Conservation (phyloP, 1,284 basidiomycete genomes). For the Tilletia indica region DNA sequence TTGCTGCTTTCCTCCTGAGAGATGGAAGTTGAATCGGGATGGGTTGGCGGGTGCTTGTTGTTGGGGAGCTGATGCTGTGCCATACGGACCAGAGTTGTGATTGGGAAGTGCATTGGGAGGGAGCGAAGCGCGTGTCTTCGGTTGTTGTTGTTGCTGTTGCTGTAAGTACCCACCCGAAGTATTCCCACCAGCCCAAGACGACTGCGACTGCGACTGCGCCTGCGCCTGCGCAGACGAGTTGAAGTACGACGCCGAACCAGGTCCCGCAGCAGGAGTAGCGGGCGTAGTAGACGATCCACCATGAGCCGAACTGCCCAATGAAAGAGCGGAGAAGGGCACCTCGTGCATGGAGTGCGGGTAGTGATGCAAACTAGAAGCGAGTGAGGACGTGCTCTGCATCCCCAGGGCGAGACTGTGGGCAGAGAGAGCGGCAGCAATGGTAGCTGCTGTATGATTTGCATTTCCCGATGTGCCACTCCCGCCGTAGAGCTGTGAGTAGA, state of each 20-base stretch:
- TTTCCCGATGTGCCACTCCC: background rate
- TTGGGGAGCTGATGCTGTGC: background rate
- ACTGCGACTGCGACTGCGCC: background rate
- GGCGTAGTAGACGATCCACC: background rate
- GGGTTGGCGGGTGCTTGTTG: background rate
- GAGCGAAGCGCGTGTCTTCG: background rate
- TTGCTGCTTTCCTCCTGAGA: slow-evolving; percentile 85
- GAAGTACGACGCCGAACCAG: background rate
- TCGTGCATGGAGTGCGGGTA: slow-evolving; percentile 16
- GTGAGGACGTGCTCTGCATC: slow-evolving; percentile 1
- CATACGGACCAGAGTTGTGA: background rate
- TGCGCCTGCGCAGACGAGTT: background rate
- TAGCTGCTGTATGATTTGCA: background rate
- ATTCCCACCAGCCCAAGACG: background rate
- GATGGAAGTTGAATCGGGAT: slow-evolving; percentile 69
- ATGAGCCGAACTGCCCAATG: too few relatives aligned
- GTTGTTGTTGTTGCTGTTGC: background rate
- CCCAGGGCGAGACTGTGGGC: slow-evolving; percentile 8
- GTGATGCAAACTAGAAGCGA: background rate
- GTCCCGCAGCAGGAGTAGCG: background rate
- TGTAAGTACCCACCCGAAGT: background rate
- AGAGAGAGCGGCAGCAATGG: slow-evolving; percentile 1
- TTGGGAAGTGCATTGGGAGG: background rate
- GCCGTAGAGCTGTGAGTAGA: background rate
- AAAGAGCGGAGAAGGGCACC: background rate